Conservation (phyloP, 495 filamentous ascomycete genomes). For the Tuber indicum region DNA sequence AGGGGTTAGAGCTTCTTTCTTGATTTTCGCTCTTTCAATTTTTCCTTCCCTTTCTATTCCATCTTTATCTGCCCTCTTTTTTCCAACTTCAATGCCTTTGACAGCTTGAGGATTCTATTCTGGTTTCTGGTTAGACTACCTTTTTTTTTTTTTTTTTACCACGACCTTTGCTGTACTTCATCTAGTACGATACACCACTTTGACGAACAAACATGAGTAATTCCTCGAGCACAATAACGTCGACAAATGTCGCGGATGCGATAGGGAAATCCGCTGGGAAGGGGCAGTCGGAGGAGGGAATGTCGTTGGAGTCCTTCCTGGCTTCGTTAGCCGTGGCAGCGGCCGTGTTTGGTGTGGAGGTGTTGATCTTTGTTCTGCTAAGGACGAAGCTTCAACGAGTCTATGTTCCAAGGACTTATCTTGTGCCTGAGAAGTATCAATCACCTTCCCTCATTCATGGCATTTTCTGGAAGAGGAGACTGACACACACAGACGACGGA, state of each 20-base stretch:
- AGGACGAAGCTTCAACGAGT: conserved; percentile 74
- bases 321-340: conserved; percentile 67
- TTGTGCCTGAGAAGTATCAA: conserved; percentile 86
- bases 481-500: conserved; percentile 34
- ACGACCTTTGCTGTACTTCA: not conserved
- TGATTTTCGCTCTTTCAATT: not conserved
- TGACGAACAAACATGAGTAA: conserved; percentile 1
- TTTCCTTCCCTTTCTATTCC: not conserved
- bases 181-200: not conserved
- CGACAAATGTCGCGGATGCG: conserved; percentile 4
- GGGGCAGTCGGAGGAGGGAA: conserved; percentile 48
- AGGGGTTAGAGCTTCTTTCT: not conserved
- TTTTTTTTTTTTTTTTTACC: not conserved
- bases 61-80: not conserved
- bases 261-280: conserved; percentile 30
- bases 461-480: not conserved
- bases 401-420: conserved; percentile 88
- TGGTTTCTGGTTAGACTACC: not conserved
- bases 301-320: conserved; percentile 60
- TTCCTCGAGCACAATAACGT: not conserved
- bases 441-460: conserved; percentile 42
- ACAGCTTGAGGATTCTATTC: not conserved
- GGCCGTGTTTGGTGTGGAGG: conserved; percentile 70
- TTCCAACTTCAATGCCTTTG: not conserved
- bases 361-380: conserved; percentile 67